Conservation (phyloP, 768 basidiomycete genomes). For the Tubosaeta sp. region DNA sequence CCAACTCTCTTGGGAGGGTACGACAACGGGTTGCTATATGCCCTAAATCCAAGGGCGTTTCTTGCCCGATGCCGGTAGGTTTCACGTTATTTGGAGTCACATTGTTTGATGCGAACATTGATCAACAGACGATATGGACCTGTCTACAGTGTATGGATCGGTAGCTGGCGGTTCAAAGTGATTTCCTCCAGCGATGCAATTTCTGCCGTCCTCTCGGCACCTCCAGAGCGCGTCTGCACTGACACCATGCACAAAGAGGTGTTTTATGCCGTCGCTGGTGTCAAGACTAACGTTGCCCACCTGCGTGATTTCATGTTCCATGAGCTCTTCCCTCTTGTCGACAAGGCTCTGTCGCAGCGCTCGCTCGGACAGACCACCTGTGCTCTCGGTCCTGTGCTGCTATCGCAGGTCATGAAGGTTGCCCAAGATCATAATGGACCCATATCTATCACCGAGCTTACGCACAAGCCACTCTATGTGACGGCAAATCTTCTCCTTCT, state of each 20-base stretch:
- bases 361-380: conserved; percentile 10
- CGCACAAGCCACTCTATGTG: conserved; percentile 14
- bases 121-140: conserved; percentile 13
- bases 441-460: conserved; percentile 16
- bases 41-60: conserved; percentile 12
- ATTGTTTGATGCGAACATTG: neutral
- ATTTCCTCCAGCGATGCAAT: conserved; percentile 15
- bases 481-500: conserved; percentile 18
- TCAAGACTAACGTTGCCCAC: conserved; percentile 1
- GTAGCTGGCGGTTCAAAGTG: conserved; percentile 12
- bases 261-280: conserved; percentile 11
- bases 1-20: conserved; percentile 13
- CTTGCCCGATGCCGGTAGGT: conserved; percentile 23
- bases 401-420: conserved; percentile 11
- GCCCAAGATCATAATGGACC: neutral
- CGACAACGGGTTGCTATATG: conserved; percentile 13
- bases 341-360: conserved; percentile 13
- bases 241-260: conserved; percentile 9
- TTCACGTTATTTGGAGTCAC: neutral
- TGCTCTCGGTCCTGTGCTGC: conserved; percentile 8
- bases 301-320: conserved; percentile 17
- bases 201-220: conserved; percentile 3
- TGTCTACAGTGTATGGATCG: conserved; percentile 16
- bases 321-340: conserved; percentile 20
- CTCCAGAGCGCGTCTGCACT: conserved; percentile 5